These are phyloP conservation scores for Trichoderma erinaceum DNA, from an alignment of 495 filamentous ascomycete species.

Conservation along the genomic window DNA sequence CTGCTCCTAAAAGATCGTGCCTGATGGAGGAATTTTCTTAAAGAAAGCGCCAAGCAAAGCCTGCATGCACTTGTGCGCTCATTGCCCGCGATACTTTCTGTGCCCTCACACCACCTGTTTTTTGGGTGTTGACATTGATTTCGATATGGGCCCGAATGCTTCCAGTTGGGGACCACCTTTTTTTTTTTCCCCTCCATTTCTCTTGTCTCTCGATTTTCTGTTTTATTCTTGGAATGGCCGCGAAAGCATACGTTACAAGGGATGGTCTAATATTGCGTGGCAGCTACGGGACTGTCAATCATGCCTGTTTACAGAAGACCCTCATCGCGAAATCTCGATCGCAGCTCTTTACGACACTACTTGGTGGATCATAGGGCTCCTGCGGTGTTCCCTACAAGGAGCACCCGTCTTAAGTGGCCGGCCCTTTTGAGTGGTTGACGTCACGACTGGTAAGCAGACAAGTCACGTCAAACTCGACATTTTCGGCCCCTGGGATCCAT, in stretches of 20 bases:
- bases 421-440: not conserved
- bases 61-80: too few species aligned
- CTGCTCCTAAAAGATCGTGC: not conserved
- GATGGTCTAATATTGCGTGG: not conserved
- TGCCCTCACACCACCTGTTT: too few species aligned
- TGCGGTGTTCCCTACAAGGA: conserved; percentile 3
- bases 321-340: conserved; percentile 3
- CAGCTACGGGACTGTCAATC: not conserved
- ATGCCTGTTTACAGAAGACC: not conserved
- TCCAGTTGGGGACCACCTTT: too few species aligned
- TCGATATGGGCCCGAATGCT: too few species aligned
- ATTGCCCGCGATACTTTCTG: too few species aligned
- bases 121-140: too few species aligned
- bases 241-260: not conserved
- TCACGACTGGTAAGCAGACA: conserved; percentile 3
- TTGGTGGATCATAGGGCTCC: not conserved
- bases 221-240: too few species aligned
- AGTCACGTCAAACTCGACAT: not conserved
- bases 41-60: too few species aligned
- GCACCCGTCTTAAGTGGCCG: not conserved
- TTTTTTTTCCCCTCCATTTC: too few species aligned
- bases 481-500: not conserved
- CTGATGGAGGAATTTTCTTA: not conserved
- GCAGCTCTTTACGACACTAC: conserved; percentile 3
- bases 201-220: too few species aligned